Evolutionary conservation across 2,329 filamentous ascomycete species (phyloP).

Genomic region (Fusarium sulawesiense): DNA sequence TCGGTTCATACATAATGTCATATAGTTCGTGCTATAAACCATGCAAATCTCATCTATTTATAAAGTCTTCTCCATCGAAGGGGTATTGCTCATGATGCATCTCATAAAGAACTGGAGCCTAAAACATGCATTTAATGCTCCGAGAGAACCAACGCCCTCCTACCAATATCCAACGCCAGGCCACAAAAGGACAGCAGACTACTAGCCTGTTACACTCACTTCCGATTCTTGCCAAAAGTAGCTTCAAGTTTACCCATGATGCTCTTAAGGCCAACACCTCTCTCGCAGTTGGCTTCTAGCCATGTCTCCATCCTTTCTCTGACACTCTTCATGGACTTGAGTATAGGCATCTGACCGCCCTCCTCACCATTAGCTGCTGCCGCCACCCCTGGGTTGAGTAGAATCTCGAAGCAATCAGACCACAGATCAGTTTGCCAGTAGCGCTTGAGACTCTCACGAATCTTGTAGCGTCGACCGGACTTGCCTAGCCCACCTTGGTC

Average conservation of each 20-base stretch:
- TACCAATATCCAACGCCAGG: constrained; percentile 35
- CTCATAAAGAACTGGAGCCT: constrained; percentile 9
- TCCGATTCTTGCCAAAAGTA: constrained; percentile 56
- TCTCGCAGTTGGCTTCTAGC: constrained; percentile 84
- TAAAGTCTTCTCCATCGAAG: constrained; percentile 15
- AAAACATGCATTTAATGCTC: constrained; percentile 10
- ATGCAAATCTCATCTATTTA: constrained; percentile 1
- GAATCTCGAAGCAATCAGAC: constrained; percentile 81
- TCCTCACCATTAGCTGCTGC: constrained; percentile 73
- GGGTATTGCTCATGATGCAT: constrained; percentile 35
- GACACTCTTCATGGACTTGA: constrained; percentile 74
- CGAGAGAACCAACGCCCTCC: constrained; percentile 7
- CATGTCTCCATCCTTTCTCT: constrained; percentile 86
- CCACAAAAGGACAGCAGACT: constrained; percentile 1
- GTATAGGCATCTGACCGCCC: constrained; percentile 75
- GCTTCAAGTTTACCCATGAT: constrained; percentile 73
- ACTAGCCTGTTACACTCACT: constrained; percentile 26
- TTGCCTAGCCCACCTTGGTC: constrained; percentile 67
- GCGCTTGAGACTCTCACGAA: constrained; percentile 86
- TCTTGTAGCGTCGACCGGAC: constrained; percentile 75
- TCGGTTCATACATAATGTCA: background rate
- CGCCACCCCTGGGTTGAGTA: constrained; percentile 83
- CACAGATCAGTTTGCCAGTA: constrained; percentile 98
- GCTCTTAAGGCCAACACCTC: constrained; percentile 78
- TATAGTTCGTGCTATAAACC: background rate